A percentile compares a stretch with the other conserved stretches of the same genome.
Evolutionary conservation across 1,284 basidiomycete genomes (phyloP).

Genomic region (Clitocybe nebularis): DNA sequence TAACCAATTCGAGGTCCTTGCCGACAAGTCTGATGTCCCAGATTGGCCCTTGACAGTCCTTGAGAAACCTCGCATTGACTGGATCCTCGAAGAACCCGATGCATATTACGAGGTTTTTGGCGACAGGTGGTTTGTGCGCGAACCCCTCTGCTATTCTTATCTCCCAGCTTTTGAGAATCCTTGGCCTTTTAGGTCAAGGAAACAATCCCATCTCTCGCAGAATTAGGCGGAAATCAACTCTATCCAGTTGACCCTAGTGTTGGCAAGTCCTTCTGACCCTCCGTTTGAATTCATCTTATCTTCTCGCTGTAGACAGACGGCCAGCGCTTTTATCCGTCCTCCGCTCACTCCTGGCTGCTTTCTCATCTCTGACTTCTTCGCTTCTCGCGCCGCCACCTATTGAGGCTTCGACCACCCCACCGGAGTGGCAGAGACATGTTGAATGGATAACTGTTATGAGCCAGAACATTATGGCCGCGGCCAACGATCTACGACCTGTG

Average conservation of each 20-base stretch:
- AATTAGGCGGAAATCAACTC: slow-evolving; percentile 66
- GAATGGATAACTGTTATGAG: slow-evolving; percentile 73
- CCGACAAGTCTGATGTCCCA: slow-evolving; percentile 66
- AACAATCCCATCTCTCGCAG: slow-evolving; percentile 66
- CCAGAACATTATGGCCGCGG: slow-evolving; percentile 80
- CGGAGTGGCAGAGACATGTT: slow-evolving; percentile 67
- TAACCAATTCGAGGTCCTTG: slow-evolving; percentile 57
- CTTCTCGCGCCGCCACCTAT: slow-evolving; percentile 61
- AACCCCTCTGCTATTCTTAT: slow-evolving; percentile 9
- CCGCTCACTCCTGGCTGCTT: slow-evolving; percentile 66
- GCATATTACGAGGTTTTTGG: slow-evolving; percentile 72
- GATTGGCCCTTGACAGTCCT: slow-evolving; percentile 67
- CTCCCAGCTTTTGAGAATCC: no score
- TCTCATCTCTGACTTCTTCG: slow-evolving; percentile 60
- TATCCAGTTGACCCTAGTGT: slow-evolving; percentile 66
- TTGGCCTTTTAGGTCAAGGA: slow-evolving; percentile 62
- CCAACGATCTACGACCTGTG: slow-evolving; percentile 76
- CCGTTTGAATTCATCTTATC: slow-evolving; percentile 2
- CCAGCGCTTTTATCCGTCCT: slow-evolving; percentile 65
- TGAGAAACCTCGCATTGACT: slow-evolving; percentile 78
- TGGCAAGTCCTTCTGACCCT: slow-evolving; percentile 37
- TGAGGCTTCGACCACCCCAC: slow-evolving; percentile 38
- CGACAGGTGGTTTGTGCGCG: slow-evolving; percentile 72
- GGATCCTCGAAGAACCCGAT: slow-evolving; percentile 72
- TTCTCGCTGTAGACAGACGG: slow-evolving; percentile 51